Base-by-base conservation (phyloP, 2,329 filamentous ascomycete species). In the Ceratocystiopsis brevicomis region DNA sequence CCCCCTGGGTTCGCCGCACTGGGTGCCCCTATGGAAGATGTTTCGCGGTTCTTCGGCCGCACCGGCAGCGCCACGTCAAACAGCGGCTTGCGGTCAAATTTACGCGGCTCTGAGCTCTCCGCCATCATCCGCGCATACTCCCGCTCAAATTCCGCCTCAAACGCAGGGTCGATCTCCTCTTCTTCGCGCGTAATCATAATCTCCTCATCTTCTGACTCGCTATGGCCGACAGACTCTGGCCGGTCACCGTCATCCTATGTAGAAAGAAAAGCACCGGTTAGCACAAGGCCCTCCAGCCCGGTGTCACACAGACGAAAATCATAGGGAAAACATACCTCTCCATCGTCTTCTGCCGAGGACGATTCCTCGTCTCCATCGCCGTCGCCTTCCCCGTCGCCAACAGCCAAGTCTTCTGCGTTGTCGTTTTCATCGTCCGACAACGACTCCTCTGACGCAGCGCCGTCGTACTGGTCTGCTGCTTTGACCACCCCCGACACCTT, bases 91-190 rank as follows among this genome's bases (percentile, higher is more conserved):
- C 90, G 82, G 56, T 98, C 90, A 52, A 94, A 93, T 54, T 94
- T 95, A 53, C 90, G 77, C 5, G 88, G 92, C 52, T 98, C 90
- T 53, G 94, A 66, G 62, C 88, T 95, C 60, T 98, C 90, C 41
- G 87, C 75, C 88, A 98, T 96, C 75, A 98, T 82, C 61, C 93
- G 95, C 35, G 90, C 87, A 59, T 94, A 90, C 61, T 96, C 90
- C 53, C 88, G 83, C 56, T 98, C 92, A 57, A 98, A 98, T 37
- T 98, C 90, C 8, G 88, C 90, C 55, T 98, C 90, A 37, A 81
- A 85, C 61, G 95, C 87, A 0, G 88, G 87, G 51, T 98, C 87
- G 45, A 87, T 71, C 53, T 88, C 75, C 57, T 95, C 85, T 58
- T 94, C 83, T 54, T 88, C 80, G 47, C 87, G 78, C 38, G 85